Conservation (phyloP, 75 land plant species). For the Gnetum montanum region DNA sequence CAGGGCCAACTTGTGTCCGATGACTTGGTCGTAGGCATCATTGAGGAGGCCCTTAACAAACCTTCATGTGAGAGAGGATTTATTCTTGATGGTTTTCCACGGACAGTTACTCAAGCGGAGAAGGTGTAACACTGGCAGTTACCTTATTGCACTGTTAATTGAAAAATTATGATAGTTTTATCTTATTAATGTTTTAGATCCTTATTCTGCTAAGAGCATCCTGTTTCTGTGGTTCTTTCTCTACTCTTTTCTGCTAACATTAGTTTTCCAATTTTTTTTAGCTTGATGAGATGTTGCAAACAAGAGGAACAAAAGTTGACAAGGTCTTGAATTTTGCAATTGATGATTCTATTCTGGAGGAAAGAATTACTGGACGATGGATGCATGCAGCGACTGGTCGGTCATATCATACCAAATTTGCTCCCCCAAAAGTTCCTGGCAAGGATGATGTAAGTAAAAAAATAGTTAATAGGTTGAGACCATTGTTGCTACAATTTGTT, state of each 20-base stretch:
- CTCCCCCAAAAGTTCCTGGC: constrained; percentile 89
- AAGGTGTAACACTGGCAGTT: constrained; percentile 35
- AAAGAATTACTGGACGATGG: constrained; percentile 96
- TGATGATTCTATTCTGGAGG: constrained; percentile 80
- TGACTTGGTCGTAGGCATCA: constrained; percentile 95
- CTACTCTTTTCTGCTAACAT: not conserved
- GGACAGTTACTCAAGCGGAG: constrained; percentile 88
- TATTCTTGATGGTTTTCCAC: constrained; percentile 95
- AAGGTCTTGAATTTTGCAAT: constrained; percentile 83
- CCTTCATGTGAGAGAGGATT: constrained; percentile 96
- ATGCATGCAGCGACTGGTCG: constrained; percentile 86
- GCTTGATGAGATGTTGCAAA: constrained; percentile 87
- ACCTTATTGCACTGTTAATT: not conserved
- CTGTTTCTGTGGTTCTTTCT: not conserved
- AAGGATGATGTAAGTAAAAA: constrained; percentile 70
- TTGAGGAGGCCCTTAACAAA: constrained; percentile 87
- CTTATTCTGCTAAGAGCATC: too few relatives aligned
- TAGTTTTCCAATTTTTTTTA: constrained; percentile 20
- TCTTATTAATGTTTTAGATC: not conserved
- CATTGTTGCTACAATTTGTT: too few relatives aligned
- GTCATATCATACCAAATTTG: constrained; percentile 84
- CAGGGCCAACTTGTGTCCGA: constrained; percentile 95
- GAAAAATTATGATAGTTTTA: not conserved
- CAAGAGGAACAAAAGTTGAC: constrained; percentile 56
- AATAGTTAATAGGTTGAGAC: too few relatives aligned